Evolutionary conservation across 768 basidiomycete genomes (phyloP), one percentile per base, ranked within the genome.

Genomic region (Tephrocybe sp.): DNA sequence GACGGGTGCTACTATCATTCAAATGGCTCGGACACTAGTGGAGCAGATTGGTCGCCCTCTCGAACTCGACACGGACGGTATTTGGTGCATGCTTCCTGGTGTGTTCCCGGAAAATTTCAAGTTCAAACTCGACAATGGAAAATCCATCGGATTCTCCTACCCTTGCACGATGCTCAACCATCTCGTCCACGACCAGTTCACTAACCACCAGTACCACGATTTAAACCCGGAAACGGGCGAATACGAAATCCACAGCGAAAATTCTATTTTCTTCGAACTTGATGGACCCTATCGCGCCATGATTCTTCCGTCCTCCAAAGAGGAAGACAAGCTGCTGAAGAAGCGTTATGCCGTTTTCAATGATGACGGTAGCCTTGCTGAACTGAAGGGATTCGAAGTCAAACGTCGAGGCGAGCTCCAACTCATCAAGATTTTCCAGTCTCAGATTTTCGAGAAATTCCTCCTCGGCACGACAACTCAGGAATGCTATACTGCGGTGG

Each of bases 101-200:
- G 82, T 93, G 11, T 99, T 99, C 68, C 97, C 97, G 2, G 97
- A 98, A 69, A 91, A 97, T 68, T 98, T 97, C 83, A 86, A 85
- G 65, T 97, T 98, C 78, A 85, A 94, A 63, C 77, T 97, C 51
- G 73, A 75, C 38, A 86, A 79, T 58, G 95, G 97, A 50, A 97
- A 97, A 73, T 72, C 85, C 6, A 83, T 97, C 55, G 73, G 76
- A 6, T 85, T 99, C 59, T 97, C 94, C 16, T 99, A 98, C 63
- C 97, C 97, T 0, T 98, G 97, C 68, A 98, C 94, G 4, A 99
- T 99, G 95, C 82, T 99, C 53, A 99, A 99, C 62, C 97, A 99
- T 62, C 85, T 98, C 54, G 95, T 98, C 34, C 80, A 98, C 61
- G 94, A 87, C 29, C 74, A 86, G 59, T 98, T 98, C 71, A 99